phyloP scores from a whole-genome alignment of 164 flowering plant genomes.

The Stephania yunnanensis region DNA sequence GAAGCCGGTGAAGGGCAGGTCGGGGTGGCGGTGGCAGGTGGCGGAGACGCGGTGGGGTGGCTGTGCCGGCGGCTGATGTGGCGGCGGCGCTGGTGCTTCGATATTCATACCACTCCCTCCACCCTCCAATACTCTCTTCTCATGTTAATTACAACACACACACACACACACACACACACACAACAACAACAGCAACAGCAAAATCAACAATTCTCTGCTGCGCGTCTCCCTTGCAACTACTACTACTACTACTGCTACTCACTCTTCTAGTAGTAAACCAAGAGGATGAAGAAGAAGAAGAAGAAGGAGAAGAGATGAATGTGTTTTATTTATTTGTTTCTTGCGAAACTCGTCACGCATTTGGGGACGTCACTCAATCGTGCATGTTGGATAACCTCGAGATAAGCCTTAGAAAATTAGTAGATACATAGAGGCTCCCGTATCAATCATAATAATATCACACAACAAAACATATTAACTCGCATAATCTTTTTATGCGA shows the following conservation, averaged over 20 bases:
- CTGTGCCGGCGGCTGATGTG: constrained; percentile 16
- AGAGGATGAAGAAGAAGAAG: not conserved
- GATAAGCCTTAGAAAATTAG: no score
- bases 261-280: not conserved
- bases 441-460: no score
- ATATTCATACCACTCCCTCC: constrained; percentile 18
- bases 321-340: no score
- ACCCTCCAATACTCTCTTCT: not conserved
- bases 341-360: no score
- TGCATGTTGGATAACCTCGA: no score
- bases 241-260: constrained; percentile 17
- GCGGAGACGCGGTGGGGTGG: constrained; percentile 33
- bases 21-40: constrained; percentile 61
- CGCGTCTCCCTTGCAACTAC: not conserved
- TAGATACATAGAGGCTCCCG: no score
- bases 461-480: no score
- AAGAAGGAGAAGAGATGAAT: constrained; percentile 5
- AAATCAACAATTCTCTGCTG: no score
- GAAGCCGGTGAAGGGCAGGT: constrained; percentile 64
- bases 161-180: no score
- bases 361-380: no score
- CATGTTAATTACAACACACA: not conserved
- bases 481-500: no score
- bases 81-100: constrained; percentile 19
- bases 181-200: not conserved